Percentiles rank a stretch among this genome's conserved stretches.
These are phyloP conservation scores for Dryas drummondii DNA, from an alignment of 306 rosid species.

Conservation along the genomic window DNA sequence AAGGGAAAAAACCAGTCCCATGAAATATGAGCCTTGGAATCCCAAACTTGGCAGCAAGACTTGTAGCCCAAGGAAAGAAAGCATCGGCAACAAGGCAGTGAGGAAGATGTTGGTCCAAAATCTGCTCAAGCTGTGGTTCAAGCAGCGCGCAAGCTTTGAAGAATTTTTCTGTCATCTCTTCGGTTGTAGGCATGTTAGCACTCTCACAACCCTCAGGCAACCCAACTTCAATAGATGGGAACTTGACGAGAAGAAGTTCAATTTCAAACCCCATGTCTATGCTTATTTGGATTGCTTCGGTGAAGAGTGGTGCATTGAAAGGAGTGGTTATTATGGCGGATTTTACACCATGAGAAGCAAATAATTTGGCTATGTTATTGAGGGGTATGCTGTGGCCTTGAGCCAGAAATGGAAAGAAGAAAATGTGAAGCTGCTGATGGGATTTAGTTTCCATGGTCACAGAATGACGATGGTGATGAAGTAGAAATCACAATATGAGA, in stretches of 20 bases:
- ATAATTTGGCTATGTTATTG: conserved; percentile 23
- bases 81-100: background rate
- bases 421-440: conserved; percentile 6
- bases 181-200: background rate
- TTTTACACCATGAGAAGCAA: conserved; percentile 11
- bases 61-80: conserved; percentile 6
- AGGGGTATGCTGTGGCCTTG: conserved; percentile 32
- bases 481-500: background rate
- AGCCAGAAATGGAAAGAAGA: conserved; percentile 16
- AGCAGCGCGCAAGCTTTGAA: background rate
- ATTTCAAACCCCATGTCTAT: background rate
- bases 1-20: conserved; percentile 16
- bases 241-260: background rate
- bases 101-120: conserved; percentile 6
- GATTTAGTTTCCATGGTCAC: conserved; percentile 3
- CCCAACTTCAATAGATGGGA: conserved; percentile 19
- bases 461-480: background rate
- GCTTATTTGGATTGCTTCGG: background rate
- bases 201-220: conserved; percentile 39
- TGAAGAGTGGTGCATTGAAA: background rate
- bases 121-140: conserved; percentile 1
- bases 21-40: conserved; percentile 15
- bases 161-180: background rate
- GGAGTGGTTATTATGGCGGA: conserved; percentile 29
- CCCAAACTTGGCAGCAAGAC: conserved; percentile 15